Base-by-base conservation (phyloP, 192 early-diverging fungal genomes). In the Oehlia diaphana region DNA sequence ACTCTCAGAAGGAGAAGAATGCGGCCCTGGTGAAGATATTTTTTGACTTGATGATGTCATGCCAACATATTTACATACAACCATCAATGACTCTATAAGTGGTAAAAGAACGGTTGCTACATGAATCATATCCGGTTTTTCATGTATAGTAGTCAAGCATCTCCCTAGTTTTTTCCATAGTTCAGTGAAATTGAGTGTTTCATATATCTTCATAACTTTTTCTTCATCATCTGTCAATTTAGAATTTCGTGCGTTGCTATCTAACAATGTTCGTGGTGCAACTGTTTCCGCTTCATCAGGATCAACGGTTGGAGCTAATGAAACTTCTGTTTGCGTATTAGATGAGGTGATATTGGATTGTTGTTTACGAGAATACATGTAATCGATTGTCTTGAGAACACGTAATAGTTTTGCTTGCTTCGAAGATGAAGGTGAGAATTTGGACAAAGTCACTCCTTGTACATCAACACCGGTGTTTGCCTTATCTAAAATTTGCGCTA, bases 71-170 rank as follows among this genome's bases (percentile, higher is more conserved):
- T 96, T 97, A 50, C 94, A 96, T 19, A 99, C 93, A 26, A 99
- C 98, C 97, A 99, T 97, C 78, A 97, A 97, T 8, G 95, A 93
- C 87, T 99, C 98, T 81, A 99, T 97, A 31, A 96, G 82, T 21
- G 98, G 98, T 64, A 99, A 83, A 7, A 99, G 82, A 23, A 98
- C 94, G 1, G 98, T 98, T 1, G 95, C 96, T 9, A 97, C 93
- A 82, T 96, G 92, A 26, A 94, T 91, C 83, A 97, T 88, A 61
- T 96, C 95, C 13, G 91, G 85, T 63, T 94, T 91, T 39, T 93
- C 89, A 35, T 90, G 89, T 72, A 96, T 95, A 63, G 90, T 79
- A 7, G 87, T 83, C 74, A 99, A 86, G 63, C 92, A 93, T 21
- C 84, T 80, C 26, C 96, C 94, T 9, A 97, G 85, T 31, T 86